Evolutionary conservation across 768 basidiomycete genomes (phyloP).

Genomic region (Collybia nuda): DNA sequence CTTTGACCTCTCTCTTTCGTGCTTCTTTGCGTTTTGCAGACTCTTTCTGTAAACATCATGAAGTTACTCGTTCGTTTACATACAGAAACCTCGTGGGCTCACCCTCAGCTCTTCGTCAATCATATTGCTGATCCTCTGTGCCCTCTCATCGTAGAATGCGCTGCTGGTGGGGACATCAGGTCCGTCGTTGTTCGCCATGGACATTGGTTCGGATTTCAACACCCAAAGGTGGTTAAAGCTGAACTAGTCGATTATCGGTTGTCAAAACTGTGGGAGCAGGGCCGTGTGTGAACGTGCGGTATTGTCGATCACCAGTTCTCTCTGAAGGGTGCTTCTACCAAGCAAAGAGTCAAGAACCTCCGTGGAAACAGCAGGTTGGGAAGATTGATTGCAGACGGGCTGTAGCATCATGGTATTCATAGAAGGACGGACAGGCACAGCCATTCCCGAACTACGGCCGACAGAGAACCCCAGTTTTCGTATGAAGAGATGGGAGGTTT

Average conservation of each 20-base stretch:
- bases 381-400: slow-evolving; percentile 5
- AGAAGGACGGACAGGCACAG: no score
- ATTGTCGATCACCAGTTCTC: no score
- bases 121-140: slow-evolving; percentile 43
- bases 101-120: slow-evolving; percentile 63
- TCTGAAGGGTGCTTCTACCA: no score
- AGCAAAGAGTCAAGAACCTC: no score
- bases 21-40: slow-evolving; percentile 44
- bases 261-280: no score
- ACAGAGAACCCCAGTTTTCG: no score
- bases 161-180: slow-evolving; percentile 7
- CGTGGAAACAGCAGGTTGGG: background rate
- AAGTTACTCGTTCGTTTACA: slow-evolving; percentile 2
- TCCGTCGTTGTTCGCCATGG: no score
- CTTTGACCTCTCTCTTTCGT: slow-evolving; percentile 44
- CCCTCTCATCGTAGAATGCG: slow-evolving; percentile 37
- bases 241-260: background rate
- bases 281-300: no score
- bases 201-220: slow-evolving; percentile 10
- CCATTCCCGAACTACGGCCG: no score
- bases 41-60: slow-evolving; percentile 43
- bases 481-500: no score
- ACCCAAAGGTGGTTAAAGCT: background rate
- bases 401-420: background rate
- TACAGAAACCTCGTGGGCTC: slow-evolving; percentile 3